Conservation (phyloP, 768 basidiomycete genomes). For the Tephrocybe rancida region DNA sequence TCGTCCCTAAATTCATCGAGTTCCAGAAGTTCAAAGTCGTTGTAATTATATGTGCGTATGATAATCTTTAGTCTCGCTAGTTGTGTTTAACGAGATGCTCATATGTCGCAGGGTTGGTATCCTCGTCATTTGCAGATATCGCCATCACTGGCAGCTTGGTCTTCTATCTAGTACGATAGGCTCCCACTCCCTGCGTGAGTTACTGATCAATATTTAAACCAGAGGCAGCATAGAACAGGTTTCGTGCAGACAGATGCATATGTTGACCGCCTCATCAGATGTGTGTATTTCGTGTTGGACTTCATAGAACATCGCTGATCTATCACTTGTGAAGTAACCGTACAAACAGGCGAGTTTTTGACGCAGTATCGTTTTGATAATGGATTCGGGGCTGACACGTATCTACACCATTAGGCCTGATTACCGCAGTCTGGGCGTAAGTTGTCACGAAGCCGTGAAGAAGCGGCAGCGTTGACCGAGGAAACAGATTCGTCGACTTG, state of each 20-base stretch:
- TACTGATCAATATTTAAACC: background rate
- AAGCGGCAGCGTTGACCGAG: background rate
- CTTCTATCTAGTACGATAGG: conserved; percentile 33
- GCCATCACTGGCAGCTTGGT: conserved; percentile 41
- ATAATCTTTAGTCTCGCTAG: background rate
- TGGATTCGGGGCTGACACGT: background rate
- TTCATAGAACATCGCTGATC: background rate
- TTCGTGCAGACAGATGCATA: conserved; percentile 38
- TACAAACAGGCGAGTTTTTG: conserved; percentile 28
- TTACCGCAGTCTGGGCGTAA: conserved; percentile 31
- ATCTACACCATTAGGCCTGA: conserved; percentile 8
- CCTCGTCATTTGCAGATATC: conserved; percentile 38
- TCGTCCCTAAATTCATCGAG: conserved; percentile 20
- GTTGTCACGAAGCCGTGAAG: background rate
- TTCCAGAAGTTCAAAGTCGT: conserved; percentile 26
- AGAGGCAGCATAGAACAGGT: conserved; percentile 40
- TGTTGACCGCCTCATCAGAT: conserved; percentile 40
- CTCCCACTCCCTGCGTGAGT: background rate
- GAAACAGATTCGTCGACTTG: conserved; percentile 24
- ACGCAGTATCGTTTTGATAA: background rate
- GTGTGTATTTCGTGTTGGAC: conserved; percentile 17
- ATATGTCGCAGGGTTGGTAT: conserved; percentile 34
- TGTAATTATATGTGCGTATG: conserved; percentile 19
- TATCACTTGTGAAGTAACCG: conserved; percentile 32
- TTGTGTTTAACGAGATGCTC: background rate